phyloP scores from a whole-genome alignment of 2,329 filamentous ascomycete species.

The Microdochium bolleyi region DNA sequence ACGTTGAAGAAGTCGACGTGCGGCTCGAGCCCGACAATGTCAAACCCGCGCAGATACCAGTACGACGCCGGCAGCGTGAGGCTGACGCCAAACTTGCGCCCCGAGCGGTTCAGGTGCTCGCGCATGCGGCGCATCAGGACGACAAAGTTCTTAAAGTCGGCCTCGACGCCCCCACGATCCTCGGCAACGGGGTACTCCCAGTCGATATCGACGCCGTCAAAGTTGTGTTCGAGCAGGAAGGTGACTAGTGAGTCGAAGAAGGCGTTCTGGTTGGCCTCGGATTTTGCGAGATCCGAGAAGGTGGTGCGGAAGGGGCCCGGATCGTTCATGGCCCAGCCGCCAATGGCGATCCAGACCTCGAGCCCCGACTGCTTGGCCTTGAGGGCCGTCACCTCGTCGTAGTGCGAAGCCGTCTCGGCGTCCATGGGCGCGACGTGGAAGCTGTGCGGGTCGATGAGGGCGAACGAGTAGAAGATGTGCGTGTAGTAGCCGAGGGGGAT shows the following conservation, averaged over 20 bases:
- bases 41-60: constrained; percentile 4
- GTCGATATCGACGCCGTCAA: constrained; percentile 22
- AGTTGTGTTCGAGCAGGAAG: constrained; percentile 10
- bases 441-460: constrained; percentile 17
- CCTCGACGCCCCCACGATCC: constrained; percentile 9
- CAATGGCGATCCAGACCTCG: constrained; percentile 21
- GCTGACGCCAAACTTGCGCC: constrained; percentile 1
- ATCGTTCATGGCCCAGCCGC: constrained; percentile 24
- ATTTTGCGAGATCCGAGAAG: constrained; percentile 9
- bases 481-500: constrained; percentile 16
- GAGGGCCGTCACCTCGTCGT: constrained; percentile 5
- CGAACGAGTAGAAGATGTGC: constrained; percentile 26
- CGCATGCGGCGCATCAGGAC: constrained; percentile 37
- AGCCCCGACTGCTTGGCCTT: constrained; percentile 13
- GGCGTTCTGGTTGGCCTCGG: constrained; percentile 1
- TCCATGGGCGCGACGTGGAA: constrained; percentile 16
- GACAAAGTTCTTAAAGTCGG: constrained; percentile 9
- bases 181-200: constrained; percentile 23
- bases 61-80: constrained; percentile 3
- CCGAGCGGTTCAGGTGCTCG: background rate
- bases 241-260: constrained; percentile 5
- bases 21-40: constrained; percentile 1
- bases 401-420: constrained; percentile 2
- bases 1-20: constrained; percentile 24
- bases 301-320: constrained; percentile 7